phyloP scores from a whole-genome alignment of 352 stramenopile species.

The Phytopythium kandeliae region DNA sequence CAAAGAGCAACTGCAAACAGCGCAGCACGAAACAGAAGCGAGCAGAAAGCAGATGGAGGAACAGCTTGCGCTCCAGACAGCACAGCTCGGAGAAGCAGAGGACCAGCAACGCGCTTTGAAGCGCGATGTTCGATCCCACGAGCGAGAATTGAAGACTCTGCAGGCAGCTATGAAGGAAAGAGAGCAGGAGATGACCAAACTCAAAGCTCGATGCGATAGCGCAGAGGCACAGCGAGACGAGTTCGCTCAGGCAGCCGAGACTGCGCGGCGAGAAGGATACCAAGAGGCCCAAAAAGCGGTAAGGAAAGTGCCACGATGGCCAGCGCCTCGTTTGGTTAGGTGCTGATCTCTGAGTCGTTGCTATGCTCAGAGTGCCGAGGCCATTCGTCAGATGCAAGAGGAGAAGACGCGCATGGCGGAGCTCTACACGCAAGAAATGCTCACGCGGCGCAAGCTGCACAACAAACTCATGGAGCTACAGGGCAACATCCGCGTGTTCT shows the following conservation, averaged over 20 bases:
- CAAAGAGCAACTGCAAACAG: slow-evolving; percentile 12
- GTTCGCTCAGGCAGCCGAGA: slow-evolving; percentile 26
- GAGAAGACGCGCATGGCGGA: slow-evolving; percentile 57
- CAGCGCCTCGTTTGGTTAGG: too few species aligned
- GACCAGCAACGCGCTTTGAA: slow-evolving; percentile 47
- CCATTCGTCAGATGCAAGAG: slow-evolving; percentile 34
- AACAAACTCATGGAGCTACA: slow-evolving; percentile 90
- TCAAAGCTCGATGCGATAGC: slow-evolving; percentile 25
- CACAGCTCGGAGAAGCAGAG: slow-evolving; percentile 40
- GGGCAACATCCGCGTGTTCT: slow-evolving; percentile 93
- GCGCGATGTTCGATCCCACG: slow-evolving; percentile 46
- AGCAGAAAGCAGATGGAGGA: slow-evolving; percentile 22
- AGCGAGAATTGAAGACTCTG: slow-evolving; percentile 53
- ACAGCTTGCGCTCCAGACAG: slow-evolving; percentile 15
- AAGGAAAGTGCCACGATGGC: slow-evolving; percentile 7
- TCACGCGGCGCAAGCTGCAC: slow-evolving; percentile 76
- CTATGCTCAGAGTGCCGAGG: slow-evolving; percentile 31
- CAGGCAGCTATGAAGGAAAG: slow-evolving; percentile 45
- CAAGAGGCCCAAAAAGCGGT: slow-evolving; percentile 50
- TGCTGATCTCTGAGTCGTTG: background rate
- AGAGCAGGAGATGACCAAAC: slow-evolving; percentile 32
- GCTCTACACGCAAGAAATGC: slow-evolving; percentile 67
- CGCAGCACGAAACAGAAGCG: slow-evolving; percentile 13
- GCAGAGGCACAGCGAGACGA: slow-evolving; percentile 30
- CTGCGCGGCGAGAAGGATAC: slow-evolving; percentile 26